These are phyloP conservation scores for Ephemerocybe angulata DNA, from an alignment of 768 basidiomycete species.

Conservation along the genomic window DNA sequence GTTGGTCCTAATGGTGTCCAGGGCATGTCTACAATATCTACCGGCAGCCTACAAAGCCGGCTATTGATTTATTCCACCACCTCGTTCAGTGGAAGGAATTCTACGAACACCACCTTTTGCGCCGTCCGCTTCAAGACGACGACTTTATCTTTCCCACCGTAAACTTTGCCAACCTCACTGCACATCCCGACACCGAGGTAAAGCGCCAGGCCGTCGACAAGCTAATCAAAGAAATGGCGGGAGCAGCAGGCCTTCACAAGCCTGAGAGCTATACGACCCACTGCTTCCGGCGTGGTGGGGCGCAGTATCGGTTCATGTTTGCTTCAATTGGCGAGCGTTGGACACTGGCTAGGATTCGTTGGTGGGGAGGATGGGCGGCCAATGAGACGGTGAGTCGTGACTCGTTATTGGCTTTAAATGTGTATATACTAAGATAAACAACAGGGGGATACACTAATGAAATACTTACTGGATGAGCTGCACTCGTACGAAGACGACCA, in stretches of 20 bases:
- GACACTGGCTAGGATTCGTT: slow-evolving; percentile 24
- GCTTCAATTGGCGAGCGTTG: slow-evolving; percentile 28
- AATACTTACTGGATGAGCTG: slow-evolving; percentile 27
- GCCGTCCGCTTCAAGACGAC: slow-evolving; percentile 16
- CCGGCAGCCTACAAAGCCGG: not conserved
- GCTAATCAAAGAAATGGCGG: slow-evolving; percentile 20
- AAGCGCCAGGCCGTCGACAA: slow-evolving; percentile 17
- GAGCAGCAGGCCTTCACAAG: slow-evolving; percentile 14
- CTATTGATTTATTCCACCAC: slow-evolving; percentile 21
- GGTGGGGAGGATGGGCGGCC: slow-evolving; percentile 38
- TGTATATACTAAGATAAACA: not conserved
- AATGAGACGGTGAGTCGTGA: slow-evolving; percentile 20
- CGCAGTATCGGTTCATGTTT: slow-evolving; percentile 34
- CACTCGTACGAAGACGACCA: slow-evolving; percentile 22
- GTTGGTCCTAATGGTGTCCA: not conserved
- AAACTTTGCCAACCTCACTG: slow-evolving; percentile 16
- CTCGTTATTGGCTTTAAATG: not conserved
- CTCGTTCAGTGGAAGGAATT: slow-evolving; percentile 16
- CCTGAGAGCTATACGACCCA: slow-evolving; percentile 25
- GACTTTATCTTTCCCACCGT: slow-evolving; percentile 33
- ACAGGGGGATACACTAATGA: slow-evolving; percentile 19
- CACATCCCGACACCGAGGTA: not conserved
- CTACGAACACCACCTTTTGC: slow-evolving; percentile 10
- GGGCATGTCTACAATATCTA: not conserved
- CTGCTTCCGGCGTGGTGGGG: slow-evolving; percentile 30